Evolutionary conservation across 2,329 filamentous ascomycete species (phyloP).

Genomic region (Pseudocercospora musae): DNA sequence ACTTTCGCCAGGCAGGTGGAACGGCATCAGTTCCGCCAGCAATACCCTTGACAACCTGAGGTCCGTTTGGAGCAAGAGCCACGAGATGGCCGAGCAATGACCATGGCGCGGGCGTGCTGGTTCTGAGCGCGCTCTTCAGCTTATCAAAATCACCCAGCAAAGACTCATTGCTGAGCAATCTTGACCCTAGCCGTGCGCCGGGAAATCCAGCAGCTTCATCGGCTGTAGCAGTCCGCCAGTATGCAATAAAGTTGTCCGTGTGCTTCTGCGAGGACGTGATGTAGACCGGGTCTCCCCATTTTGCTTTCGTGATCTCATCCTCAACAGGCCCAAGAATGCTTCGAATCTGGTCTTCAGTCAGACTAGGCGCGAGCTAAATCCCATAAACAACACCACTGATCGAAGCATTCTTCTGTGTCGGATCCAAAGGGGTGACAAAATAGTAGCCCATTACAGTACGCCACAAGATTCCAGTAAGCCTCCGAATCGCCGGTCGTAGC

Average conservation of each 20-base stretch:
- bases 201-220: constrained; percentile 6
- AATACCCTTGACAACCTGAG: constrained; percentile 6
- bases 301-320: not conserved
- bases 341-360: not conserved
- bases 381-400: constrained; percentile 2
- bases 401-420: not conserved
- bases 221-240: not conserved
- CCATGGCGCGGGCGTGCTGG: not conserved
- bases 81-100: constrained; percentile 11
- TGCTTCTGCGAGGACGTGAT: not conserved
- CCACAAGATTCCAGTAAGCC: constrained; percentile 10
- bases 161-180: constrained; percentile 10
- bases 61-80: constrained; percentile 7
- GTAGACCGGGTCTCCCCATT: not conserved
- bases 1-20: constrained; percentile 21
- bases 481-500: constrained; percentile 11
- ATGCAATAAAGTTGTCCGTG: not conserved
- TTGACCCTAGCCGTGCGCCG: constrained; percentile 5
- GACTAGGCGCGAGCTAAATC: not conserved
- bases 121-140: constrained; percentile 1
- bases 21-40: constrained; percentile 20
- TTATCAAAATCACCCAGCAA: not conserved
- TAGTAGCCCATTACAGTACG: constrained; percentile 16
- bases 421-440: not conserved
- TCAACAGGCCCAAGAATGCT: not conserved